Evolutionary conservation across 2,329 filamentous ascomycete genomes (phyloP), one percentile per base, ranked within the genome.

Genomic region (Pseudocercospora pini-densiflorae): DNA sequence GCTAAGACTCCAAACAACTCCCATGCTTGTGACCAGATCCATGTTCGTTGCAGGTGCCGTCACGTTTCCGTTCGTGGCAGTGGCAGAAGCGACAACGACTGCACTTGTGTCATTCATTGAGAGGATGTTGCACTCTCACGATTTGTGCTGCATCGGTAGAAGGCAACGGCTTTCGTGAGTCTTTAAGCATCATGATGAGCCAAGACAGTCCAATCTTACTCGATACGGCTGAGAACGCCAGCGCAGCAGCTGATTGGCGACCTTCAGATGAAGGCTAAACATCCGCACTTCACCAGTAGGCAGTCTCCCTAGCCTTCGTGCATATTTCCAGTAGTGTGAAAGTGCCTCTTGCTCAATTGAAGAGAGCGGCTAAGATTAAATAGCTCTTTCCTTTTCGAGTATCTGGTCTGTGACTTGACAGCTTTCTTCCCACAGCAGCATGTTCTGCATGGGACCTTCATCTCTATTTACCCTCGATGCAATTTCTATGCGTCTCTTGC

Each of bases 161-260:
- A 40, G 36, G 36, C 36, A 40, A 40, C n/a, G 36, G 16, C 36
- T 3, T 40, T 9, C 36, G 36, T 40, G 36, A 40, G 36, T 5
- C 36, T 40, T 40, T 40, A 40, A 40, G 36, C 16, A 40, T 33
- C 31, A 33, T 33, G 31, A 33, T 40, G 36, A 40, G 36, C 36
- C 36, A 40, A 40, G 36, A 40, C 36, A 16, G 14, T 40, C 36
- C 36, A n/a, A 40, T 40, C 36, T 40, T 40, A 40, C 36, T 40
- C 36, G 36, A 40, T 16, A 40, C 36, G 14, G 36, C 36, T 40
- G 36, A 40, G 36, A 40, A 8, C 51, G 16, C 24, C 6, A 4
- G 16, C 23, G 51, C 21, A 31, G n/a, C 14, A 54, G 51, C 51
- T 54, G 51, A 54, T 54, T 54, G 51, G 51, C 51, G 51, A 31